These are phyloP conservation scores for Hemisphaericaspora subhashii DNA, from an alignment of 1,139 yeast species.

Conservation along the genomic window DNA sequence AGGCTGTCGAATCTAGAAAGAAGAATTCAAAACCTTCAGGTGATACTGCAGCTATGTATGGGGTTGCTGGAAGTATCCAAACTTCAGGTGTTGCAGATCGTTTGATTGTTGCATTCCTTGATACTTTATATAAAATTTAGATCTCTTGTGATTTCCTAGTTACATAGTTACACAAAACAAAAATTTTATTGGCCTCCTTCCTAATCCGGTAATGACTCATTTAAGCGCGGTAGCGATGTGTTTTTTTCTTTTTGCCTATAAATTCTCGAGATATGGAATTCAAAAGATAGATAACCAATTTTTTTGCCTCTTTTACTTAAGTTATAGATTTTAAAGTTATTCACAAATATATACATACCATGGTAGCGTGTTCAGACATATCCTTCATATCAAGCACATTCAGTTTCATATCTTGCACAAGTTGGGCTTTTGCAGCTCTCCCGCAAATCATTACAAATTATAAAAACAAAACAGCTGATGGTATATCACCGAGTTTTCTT, in stretches of 20 bases:
- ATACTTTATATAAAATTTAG: conserved; percentile 62
- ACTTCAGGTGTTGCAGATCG: conserved; percentile 85
- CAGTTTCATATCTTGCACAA: conserved; percentile 34
- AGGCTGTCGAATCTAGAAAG: conserved; percentile 34
- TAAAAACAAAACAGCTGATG: conserved; percentile 77
- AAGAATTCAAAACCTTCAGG: conserved; percentile 34
- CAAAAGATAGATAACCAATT: too few species aligned
- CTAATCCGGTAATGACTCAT: conserved; percentile 10
- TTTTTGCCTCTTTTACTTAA: not conserved
- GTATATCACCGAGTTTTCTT: conserved; percentile 76
- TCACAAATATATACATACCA: too few species aligned
- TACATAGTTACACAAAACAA: not conserved
- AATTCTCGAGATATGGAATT: too few species aligned
- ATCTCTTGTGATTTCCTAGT: not conserved
- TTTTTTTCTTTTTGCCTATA: conserved; percentile 1
- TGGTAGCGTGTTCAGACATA: conserved; percentile 18
- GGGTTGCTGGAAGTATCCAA: conserved; percentile 88
- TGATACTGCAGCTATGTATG: conserved; percentile 86
- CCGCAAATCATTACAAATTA: conserved; percentile 85
- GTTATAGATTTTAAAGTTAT: too few species aligned
- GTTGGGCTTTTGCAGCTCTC: conserved; percentile 85
- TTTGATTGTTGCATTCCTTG: conserved; percentile 76
- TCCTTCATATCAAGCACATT: conserved; percentile 29
- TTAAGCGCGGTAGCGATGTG: conserved; percentile 13
- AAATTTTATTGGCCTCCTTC: not conserved